Percentiles rank a stretch among this genome's conserved stretches.
These are phyloP conservation scores for Claviceps citrina DNA, from an alignment of 2,329 filamentous ascomycete genomes.

Conservation along the genomic window DNA sequence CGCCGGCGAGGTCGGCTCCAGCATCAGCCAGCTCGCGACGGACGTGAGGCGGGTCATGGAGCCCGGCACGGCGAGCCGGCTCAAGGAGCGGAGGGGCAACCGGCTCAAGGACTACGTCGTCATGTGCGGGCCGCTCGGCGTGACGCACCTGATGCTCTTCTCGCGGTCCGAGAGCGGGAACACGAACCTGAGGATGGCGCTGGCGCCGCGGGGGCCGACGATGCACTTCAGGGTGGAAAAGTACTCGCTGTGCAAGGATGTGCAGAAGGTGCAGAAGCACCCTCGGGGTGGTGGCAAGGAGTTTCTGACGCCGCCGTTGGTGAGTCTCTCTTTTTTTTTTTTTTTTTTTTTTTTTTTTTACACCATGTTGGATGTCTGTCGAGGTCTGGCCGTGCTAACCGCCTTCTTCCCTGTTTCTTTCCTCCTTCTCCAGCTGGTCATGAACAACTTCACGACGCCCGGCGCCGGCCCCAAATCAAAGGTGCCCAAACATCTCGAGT, in stretches of 20 bases:
- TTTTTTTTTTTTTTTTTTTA: not conserved
- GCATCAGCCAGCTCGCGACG: constrained; percentile 76
- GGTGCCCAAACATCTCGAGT: constrained; percentile 88
- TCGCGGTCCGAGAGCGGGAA: constrained; percentile 81
- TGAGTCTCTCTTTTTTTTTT: constrained; percentile 21
- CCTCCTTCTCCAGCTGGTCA: constrained; percentile 50
- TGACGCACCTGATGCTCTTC: constrained; percentile 85
- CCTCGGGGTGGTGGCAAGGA: constrained; percentile 73
- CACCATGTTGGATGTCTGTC: too few species aligned
- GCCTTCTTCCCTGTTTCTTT: not conserved
- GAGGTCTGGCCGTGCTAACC: too few species aligned
- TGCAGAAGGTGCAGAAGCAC: constrained; percentile 68
- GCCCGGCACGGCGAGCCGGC: constrained; percentile 72
- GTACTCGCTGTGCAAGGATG: constrained; percentile 86
- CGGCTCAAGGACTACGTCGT: constrained; percentile 80
- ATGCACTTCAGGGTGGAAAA: constrained; percentile 88
- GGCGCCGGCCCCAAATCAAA: constrained; percentile 44
- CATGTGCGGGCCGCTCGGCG: constrained; percentile 88
- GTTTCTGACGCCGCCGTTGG: constrained; percentile 68
- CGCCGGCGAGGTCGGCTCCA: constrained; percentile 81
- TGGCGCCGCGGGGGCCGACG: constrained; percentile 81
- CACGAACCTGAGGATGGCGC: constrained; percentile 75
- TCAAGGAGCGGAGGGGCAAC: constrained; percentile 84
- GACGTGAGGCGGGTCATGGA: constrained; percentile 93
- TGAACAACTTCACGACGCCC: constrained; percentile 86